Percentiles rank a stretch among this genome's conserved stretches.
Conservation (phyloP, 169 alveolate species). For the Cryptosporidium ubiquitum region DNA sequence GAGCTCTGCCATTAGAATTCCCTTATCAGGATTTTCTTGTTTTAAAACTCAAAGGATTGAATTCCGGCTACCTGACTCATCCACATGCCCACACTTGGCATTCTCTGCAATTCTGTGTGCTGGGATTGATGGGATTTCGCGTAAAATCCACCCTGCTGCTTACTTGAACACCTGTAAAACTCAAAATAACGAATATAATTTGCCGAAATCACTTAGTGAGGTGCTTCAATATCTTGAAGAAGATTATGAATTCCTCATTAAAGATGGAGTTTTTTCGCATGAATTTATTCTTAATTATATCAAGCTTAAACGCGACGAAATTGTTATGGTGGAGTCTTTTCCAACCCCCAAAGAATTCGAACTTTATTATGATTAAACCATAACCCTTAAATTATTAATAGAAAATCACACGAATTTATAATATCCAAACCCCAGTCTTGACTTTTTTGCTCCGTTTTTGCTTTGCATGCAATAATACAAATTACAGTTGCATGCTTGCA, state of each 20-base stretch:
- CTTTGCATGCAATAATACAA: background rate
- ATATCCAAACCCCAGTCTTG: background rate
- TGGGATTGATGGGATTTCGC: constrained; percentile 84
- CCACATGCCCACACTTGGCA: constrained; percentile 82
- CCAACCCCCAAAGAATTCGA: constrained; percentile 74
- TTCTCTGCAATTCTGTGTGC: constrained; percentile 85
- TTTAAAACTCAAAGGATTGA: constrained; percentile 81
- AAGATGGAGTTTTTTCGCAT: constrained; percentile 61
- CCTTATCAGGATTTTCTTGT: constrained; percentile 73
- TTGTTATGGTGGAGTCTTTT: constrained; percentile 21
- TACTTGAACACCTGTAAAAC: background rate
- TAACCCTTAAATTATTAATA: background rate
- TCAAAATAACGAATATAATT: background rate
- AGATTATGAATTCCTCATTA: constrained; percentile 56
- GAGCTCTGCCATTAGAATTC: constrained; percentile 85
- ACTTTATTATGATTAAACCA: constrained; percentile 51
- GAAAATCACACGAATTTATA: background rate
- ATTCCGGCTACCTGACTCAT: constrained; percentile 84
- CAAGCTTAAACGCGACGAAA: constrained; percentile 50
- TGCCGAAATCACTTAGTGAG: constrained; percentile 62
- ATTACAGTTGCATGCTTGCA: background rate
- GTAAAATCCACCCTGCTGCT: constrained; percentile 75
- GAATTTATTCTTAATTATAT: constrained; percentile 63
- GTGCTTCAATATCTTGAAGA: constrained; percentile 47
- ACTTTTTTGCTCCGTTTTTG: background rate